Conservation (phyloP, 495 filamentous ascomycete genomes). For the Aspergillus kassunensis region DNA sequence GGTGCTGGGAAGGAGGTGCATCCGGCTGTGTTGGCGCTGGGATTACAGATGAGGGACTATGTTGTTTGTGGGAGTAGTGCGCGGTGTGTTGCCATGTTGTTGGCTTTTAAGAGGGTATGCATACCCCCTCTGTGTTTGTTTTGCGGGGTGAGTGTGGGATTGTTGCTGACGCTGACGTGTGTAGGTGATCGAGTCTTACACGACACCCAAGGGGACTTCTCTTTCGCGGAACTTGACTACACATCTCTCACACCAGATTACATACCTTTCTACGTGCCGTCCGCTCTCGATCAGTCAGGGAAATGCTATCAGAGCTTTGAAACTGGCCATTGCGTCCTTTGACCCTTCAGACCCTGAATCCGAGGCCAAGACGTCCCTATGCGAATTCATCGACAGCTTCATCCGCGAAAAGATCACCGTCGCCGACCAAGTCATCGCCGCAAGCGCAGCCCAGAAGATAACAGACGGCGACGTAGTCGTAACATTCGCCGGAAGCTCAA, state of each 20-base stretch:
- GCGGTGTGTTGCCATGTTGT: constrained; percentile 77
- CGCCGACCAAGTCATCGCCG: constrained; percentile 79
- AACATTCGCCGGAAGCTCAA: constrained; percentile 83
- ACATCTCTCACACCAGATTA: constrained; percentile 93
- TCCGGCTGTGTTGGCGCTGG: constrained; percentile 77
- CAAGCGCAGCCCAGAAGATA: constrained; percentile 70
- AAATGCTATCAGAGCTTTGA: constrained; percentile 91
- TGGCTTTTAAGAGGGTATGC: constrained; percentile 83
- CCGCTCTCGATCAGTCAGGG: constrained; percentile 92
- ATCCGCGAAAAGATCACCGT: constrained; percentile 85
- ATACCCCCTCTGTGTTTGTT: constrained; percentile 7
- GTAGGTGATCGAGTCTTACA: constrained; percentile 87
- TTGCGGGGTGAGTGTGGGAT: too few relatives aligned
- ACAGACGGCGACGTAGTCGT: constrained; percentile 75
- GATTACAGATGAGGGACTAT: constrained; percentile 87
- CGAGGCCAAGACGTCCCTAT: constrained; percentile 70
- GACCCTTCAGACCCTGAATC: constrained; percentile 77
- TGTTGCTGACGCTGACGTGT: constrained; percentile 11
- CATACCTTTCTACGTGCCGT: constrained; percentile 85
- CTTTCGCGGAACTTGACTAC: constrained; percentile 86
- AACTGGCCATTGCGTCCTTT: constrained; percentile 79
- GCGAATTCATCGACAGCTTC: constrained; percentile 80
- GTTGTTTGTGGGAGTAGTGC: constrained; percentile 85
- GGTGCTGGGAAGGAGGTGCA: constrained; percentile 87
- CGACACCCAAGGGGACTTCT: constrained; percentile 75